Conservation (phyloP, 768 basidiomycete species). For the Pisolithus sp. region DNA sequence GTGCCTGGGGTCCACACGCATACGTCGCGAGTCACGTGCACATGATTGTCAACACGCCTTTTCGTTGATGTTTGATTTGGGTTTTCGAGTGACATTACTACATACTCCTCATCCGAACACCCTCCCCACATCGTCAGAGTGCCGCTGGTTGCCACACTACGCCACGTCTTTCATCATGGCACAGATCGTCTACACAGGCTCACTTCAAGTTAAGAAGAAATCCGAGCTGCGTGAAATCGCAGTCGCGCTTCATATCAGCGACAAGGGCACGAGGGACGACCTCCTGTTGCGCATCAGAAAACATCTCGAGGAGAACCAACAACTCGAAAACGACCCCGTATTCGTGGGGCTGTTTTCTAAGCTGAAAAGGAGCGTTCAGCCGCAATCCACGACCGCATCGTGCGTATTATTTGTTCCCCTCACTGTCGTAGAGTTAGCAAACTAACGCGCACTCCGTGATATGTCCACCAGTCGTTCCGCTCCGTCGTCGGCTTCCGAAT, state of each 20-base stretch:
- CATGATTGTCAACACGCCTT: neutral
- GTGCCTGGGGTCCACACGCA: neutral
- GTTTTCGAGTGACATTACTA: neutral
- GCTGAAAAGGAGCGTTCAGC: slow-evolving; percentile 30
- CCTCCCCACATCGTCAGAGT: slow-evolving; percentile 1
- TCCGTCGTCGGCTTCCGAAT: slow-evolving; percentile 12
- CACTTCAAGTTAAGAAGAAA: slow-evolving; percentile 63
- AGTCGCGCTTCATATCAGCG: slow-evolving; percentile 42
- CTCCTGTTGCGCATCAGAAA: slow-evolving; percentile 55
- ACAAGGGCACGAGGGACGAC: slow-evolving; percentile 58
- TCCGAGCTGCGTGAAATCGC: slow-evolving; percentile 61
- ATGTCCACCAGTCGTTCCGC: slow-evolving; percentile 10
- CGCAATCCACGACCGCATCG: slow-evolving; percentile 7
- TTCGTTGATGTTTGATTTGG: neutral
- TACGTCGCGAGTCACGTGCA: slow-evolving; percentile 3
- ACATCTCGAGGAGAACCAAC: slow-evolving; percentile 50
- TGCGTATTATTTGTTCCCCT: slow-evolving; percentile 4
- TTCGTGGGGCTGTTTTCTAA: slow-evolving; percentile 50
- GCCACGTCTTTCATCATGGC: slow-evolving; percentile 30
- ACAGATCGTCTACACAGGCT: slow-evolving; percentile 43
- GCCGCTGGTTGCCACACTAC: neutral
- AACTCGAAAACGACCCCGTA: slow-evolving; percentile 49
- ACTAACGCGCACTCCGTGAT: slow-evolving; percentile 1
- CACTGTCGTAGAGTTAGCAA: neutral
- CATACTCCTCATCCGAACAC: neutral